Conservation (phyloP, 2,329 filamentous ascomycete genomes). For the Cercospora beticola region DNA sequence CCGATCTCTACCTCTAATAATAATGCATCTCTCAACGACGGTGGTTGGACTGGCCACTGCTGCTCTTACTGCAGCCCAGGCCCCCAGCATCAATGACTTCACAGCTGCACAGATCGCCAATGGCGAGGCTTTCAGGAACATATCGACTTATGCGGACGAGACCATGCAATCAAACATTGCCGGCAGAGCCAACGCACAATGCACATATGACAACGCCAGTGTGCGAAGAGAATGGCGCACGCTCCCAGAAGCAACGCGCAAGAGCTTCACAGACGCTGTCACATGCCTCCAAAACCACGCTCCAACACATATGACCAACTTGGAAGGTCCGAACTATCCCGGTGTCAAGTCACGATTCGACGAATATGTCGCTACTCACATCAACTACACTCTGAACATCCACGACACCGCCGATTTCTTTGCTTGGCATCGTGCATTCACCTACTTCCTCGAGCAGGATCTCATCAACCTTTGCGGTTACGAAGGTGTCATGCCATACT, state of each 20-base stretch:
- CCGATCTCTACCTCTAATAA: slow-evolving; percentile 13
- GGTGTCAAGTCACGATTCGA: slow-evolving; percentile 36
- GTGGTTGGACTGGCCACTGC: slow-evolving; percentile 17
- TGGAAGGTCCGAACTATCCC: slow-evolving; percentile 29
- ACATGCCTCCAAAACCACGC: slow-evolving; percentile 32
- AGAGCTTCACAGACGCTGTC: slow-evolving; percentile 36
- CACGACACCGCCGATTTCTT: slow-evolving; percentile 38
- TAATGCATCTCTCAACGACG: slow-evolving; percentile 22
- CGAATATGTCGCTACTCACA: slow-evolving; percentile 38
- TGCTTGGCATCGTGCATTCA: slow-evolving; percentile 47
- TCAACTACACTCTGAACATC: slow-evolving; percentile 37
- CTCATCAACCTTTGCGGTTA: slow-evolving; percentile 47
- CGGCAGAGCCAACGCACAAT: slow-evolving; percentile 24
- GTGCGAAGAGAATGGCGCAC: slow-evolving; percentile 34
- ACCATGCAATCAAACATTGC: slow-evolving; percentile 33
- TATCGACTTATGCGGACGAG: slow-evolving; percentile 31
- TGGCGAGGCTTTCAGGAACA: slow-evolving; percentile 34
- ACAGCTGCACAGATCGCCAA: slow-evolving; percentile 30
- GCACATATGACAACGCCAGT: slow-evolving; percentile 34
- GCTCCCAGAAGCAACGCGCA: slow-evolving; percentile 30
- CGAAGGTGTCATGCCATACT: slow-evolving; percentile 39
- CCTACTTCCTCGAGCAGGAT: slow-evolving; percentile 47
- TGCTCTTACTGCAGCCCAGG: slow-evolving; percentile 26
- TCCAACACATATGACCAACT: slow-evolving; percentile 32
- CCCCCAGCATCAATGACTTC: slow-evolving; percentile 30